Base-by-base conservation (phyloP, 805 yeast genomes). In the Pachysolen tannophilus region DNA sequence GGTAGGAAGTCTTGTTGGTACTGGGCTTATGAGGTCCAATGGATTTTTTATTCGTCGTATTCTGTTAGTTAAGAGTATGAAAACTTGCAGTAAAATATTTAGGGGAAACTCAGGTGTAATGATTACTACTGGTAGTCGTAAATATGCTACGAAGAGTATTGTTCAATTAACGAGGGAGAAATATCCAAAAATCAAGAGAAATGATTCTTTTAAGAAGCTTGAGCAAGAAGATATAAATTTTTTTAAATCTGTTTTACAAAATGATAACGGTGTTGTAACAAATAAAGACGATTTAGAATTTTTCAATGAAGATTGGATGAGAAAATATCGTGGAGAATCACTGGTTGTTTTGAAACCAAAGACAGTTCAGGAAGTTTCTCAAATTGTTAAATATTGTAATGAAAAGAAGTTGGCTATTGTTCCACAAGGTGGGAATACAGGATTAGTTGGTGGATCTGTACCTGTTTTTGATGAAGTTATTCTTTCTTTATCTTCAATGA, bases 381-480 rank as follows among this genome's bases (percentile, higher is more conserved):
- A 75, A 47, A 84, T 90, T 42, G 52, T 90, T 52, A 76, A 75
- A 54, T 81, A 86, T 59, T 85, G 95, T 64, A 82, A 82, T 51
- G 83, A 78, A 20, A 59, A 76, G 32, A 73, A 69, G 41, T 58
- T 88, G 20, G 95, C 97, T 0, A 76, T 88, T 32, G 95, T 86
- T 8, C 97, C 97, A 11, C 97, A 90, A 61, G 96, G 97, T 53
- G 97, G 97, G 47, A 88, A 90, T 60, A 90, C 97, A 1, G 96
- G 96, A 19, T 69, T 88, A 30, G 97, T 88, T 28, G 97, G 97
- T 44, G 97, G 97, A 4, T 82, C 95, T 5, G 75, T 79, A 14
- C 96, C 97, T 0, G 79, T 88, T 1, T 88, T 86, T 57, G 97
- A 88, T 57, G 97, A 88, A 60, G 74, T 88, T 33, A 72, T 88